Percentiles rank a stretch among this genome's conserved stretches.
These are phyloP conservation scores for Ustilago nuda DNA, from an alignment of 1,284 basidiomycete genomes.

Conservation along the genomic window DNA sequence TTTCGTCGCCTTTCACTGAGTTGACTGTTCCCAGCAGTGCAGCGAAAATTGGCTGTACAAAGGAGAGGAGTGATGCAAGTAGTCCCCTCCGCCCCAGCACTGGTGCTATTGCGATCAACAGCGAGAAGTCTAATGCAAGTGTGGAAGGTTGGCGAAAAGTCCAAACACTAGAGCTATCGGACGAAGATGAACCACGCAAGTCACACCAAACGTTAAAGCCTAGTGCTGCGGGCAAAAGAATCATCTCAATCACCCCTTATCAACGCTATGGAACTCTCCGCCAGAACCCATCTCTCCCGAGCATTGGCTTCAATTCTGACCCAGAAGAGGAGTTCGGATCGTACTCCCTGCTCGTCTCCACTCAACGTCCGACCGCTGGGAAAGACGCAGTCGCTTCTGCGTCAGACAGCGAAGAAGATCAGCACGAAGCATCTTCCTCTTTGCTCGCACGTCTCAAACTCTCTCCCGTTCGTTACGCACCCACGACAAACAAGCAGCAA, in stretches of 20 bases:
- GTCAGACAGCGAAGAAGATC: slow-evolving; percentile 5
- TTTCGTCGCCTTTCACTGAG: slow-evolving; percentile 35
- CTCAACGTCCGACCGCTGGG: neutral
- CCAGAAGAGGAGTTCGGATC: slow-evolving; percentile 19
- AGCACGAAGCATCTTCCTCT: slow-evolving; percentile 5
- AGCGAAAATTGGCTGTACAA: neutral
- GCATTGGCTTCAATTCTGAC: neutral
- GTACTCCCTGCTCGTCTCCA: slow-evolving; percentile 3
- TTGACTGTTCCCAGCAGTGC: slow-evolving; percentile 33
- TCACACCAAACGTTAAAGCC: neutral
- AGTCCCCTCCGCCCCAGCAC: neutral
- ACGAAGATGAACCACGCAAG: slow-evolving; percentile 23
- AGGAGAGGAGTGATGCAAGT: neutral
- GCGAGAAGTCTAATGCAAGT: neutral
- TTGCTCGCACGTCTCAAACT: slow-evolving; percentile 32
- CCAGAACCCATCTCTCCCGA: neutral
- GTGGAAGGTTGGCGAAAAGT: slow-evolving; percentile 17
- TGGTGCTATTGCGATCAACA: neutral
- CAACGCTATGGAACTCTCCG: slow-evolving; percentile 36
- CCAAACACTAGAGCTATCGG: slow-evolving; percentile 33
- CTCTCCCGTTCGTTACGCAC: slow-evolving; percentile 24
- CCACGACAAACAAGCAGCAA: neutral
- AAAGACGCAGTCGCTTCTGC: slow-evolving; percentile 17
- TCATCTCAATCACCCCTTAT: slow-evolving; percentile 44
- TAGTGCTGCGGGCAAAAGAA: slow-evolving; percentile 4